These are phyloP conservation scores for Kurtzmaniella cleridarum DNA, from an alignment of 805 yeast genomes.

Conservation along the genomic window DNA sequence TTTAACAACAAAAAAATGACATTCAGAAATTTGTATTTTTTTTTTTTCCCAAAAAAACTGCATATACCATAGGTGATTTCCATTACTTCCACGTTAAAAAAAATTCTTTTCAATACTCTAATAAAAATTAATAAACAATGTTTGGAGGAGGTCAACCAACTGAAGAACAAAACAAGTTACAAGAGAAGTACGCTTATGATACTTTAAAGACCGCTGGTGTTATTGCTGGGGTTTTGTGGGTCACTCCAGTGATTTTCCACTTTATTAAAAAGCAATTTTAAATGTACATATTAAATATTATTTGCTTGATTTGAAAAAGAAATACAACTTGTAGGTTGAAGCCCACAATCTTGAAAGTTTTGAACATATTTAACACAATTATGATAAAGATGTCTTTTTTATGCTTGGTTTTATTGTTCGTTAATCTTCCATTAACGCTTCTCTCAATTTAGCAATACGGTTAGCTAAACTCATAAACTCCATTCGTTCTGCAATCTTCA, in stretches of 20 bases:
- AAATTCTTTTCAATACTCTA: too few relatives aligned
- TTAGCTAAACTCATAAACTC: constrained; percentile 30
- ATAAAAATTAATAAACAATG: constrained; percentile 15
- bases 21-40: too few relatives aligned
- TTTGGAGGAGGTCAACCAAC: constrained; percentile 43
- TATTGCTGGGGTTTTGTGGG: constrained; percentile 63
- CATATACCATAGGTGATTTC: too few relatives aligned
- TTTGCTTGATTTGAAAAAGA: not conserved
- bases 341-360: too few relatives aligned
- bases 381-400: too few relatives aligned
- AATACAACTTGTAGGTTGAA: not conserved
- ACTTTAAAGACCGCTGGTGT: constrained; percentile 57
- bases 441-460: constrained; percentile 34
- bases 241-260: constrained; percentile 50
- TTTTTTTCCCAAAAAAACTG: too few relatives aligned
- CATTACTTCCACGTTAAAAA: too few relatives aligned
- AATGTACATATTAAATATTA: not conserved
- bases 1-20: too few relatives aligned
- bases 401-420: too few relatives aligned
- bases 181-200: constrained; percentile 55
- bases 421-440: constrained; percentile 17
- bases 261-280: constrained; percentile 46
- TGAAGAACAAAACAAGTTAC: constrained; percentile 64
- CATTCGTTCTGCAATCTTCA: constrained; percentile 72
- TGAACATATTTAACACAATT: too few relatives aligned